A percentile compares a stretch with the other conserved stretches of the same genome.
These are phyloP conservation scores for Apophysomyces sp. DNA, from an alignment of 371 early-diverging fungal genomes.

Conservation along the genomic window DNA sequence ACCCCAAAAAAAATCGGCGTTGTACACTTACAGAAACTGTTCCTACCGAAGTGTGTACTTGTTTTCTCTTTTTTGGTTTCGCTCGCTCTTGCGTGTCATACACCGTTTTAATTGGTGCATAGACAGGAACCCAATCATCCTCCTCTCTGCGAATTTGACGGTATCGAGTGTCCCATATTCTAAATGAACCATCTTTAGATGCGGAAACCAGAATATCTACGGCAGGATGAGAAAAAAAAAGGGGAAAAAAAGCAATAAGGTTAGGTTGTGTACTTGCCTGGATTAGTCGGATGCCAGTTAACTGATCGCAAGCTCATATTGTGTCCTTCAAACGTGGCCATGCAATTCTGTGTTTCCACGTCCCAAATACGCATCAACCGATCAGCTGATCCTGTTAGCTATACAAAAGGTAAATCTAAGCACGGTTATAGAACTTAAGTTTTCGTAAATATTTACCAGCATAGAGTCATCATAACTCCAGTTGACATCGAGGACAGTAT, in stretches of 20 bases:
- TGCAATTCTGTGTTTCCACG: slow-evolving; percentile 40
- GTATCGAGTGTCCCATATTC: slow-evolving; percentile 65
- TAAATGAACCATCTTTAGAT: slow-evolving; percentile 62
- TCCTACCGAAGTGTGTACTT: not conserved
- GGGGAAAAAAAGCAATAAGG: no score
- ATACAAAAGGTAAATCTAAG: not conserved
- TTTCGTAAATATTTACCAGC: slow-evolving; percentile 22
- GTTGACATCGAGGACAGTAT: slow-evolving; percentile 60
- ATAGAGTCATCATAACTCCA: slow-evolving; percentile 57
- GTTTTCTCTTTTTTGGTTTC: slow-evolving; percentile 15
- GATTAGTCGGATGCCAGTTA: slow-evolving; percentile 50
- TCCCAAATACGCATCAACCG: slow-evolving; percentile 62
- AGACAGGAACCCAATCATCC: slow-evolving; percentile 15
- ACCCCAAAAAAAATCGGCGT: not conserved
- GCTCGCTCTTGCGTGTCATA: slow-evolving; percentile 15
- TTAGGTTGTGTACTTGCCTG: slow-evolving; percentile 44
- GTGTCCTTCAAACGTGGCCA: slow-evolving; percentile 55
- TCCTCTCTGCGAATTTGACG: slow-evolving; percentile 1
- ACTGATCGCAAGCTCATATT: slow-evolving; percentile 54
- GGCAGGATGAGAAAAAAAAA: no score
- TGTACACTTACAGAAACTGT: not conserved
- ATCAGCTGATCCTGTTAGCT: slow-evolving; percentile 65
- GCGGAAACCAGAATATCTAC: slow-evolving; percentile 61
- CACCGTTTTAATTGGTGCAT: slow-evolving; percentile 20
- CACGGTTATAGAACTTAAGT: not conserved